Evolutionary conservation across 108 stramenopile genomes (phyloP), one percentile per base, ranked within the genome.

Genomic region (Mayamaea pseudoterrestris): DNA sequence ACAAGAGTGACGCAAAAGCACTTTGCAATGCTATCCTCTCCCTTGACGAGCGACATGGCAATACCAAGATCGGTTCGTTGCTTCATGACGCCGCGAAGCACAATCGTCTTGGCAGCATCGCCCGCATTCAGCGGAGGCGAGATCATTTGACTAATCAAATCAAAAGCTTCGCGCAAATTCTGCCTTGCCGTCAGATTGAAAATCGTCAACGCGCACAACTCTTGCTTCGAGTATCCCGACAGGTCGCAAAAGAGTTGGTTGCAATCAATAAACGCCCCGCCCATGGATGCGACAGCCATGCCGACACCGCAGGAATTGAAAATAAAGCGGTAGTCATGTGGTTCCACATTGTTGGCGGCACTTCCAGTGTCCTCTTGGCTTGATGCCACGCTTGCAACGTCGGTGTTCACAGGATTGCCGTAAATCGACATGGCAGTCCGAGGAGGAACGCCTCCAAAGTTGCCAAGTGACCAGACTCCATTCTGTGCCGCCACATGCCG

Each of bases 221-320:
- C 80, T 55, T 77, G 76, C 52, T 82, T 84, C 6, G 73, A 53
- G 52, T 73, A 83, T 14, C 55, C 58, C 0, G 81, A 74, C 2
- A 92, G 65, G 31, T 84, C 53, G 26, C 64, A 72, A 42, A 87
- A 92, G 13, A 79, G 61, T 37, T 63, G 54, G 61, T 92, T 92
- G 67, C 90, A 92, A 50, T 92, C 85, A 43, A 92, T 82, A 44
- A 92, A 85, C 0, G 83, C 75, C 7, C 85, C 90, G 39, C 85
- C 90, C 78, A 92, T 83, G 0, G 85, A 78, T 25, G 90, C 90
- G 35, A 87, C 80, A 0, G 90, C 90, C 79, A 90, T 83, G 52
- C 80, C 88, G 21, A 90, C 57, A 18, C 83, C 65, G 41, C 78
- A 80, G 5, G 76, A 80, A 50, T 84, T 73, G 57, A 90, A 90